These are phyloP conservation scores for Fusarium napiforme DNA, from an alignment of 2,329 filamentous ascomycete genomes.

Conservation along the genomic window DNA sequence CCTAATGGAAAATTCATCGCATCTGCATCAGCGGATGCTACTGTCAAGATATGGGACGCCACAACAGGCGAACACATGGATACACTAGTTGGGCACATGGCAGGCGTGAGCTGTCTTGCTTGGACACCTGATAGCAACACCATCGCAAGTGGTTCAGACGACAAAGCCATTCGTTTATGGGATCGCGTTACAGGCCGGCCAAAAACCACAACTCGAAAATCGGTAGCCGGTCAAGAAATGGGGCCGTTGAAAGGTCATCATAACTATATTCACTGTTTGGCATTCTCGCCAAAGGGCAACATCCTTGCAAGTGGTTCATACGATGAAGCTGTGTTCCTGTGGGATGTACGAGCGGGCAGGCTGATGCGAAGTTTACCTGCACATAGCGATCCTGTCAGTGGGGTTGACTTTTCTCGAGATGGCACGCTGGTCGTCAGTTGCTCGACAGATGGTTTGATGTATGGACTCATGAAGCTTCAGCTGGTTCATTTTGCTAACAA, in stretches of 20 bases:
- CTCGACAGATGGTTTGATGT: conserved; percentile 90
- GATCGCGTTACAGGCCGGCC: conserved; percentile 73
- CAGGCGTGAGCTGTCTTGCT: conserved; percentile 90
- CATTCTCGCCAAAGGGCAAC: conserved; percentile 98
- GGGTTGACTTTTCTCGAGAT: conserved; percentile 92
- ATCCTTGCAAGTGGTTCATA: conserved; percentile 96
- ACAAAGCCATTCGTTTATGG: conserved; percentile 96
- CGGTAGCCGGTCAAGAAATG: conserved; percentile 54
- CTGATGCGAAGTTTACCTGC: conserved; percentile 92
- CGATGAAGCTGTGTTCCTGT: conserved; percentile 96
- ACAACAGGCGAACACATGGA: conserved; percentile 81
- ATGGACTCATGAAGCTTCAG: conserved; percentile 47
- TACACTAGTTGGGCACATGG: conserved; percentile 91
- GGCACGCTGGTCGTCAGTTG: conserved; percentile 93
- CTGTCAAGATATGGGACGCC: conserved; percentile 91
- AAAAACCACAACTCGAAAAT: conserved; percentile 57
- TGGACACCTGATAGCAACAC: conserved; percentile 92
- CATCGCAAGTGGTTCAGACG: conserved; percentile 91
- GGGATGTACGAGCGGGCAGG: conserved; percentile 90
- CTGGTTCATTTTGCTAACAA: conserved; percentile 27
- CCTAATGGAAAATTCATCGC: conserved; percentile 92
- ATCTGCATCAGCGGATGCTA: conserved; percentile 88
- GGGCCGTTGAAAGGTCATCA: conserved; percentile 84
- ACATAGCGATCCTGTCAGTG: conserved; percentile 92
- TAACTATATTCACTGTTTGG: conserved; percentile 94